Percentiles rank a stretch among this genome's conserved stretches.
Evolutionary conservation across 305 asterid genomes (phyloP).

Genomic region (Plantago rigida): DNA sequence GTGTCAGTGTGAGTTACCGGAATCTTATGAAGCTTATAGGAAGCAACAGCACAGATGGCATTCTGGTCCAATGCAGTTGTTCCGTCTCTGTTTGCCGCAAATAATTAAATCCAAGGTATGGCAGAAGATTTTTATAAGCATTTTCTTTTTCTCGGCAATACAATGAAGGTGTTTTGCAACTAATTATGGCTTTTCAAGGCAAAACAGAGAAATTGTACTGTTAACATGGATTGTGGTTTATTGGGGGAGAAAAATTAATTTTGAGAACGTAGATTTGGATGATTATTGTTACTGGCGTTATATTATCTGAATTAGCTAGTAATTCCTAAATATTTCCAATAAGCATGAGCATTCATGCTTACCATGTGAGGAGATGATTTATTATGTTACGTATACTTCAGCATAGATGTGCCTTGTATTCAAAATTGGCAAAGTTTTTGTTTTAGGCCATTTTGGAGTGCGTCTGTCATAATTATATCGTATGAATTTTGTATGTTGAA

Average conservation of each 20-base stretch:
- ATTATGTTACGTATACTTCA: too few relatives aligned
- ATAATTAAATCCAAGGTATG: slow-evolving; percentile 61
- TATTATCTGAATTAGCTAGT: too few relatives aligned
- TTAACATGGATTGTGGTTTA: too few relatives aligned
- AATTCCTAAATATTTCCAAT: too few relatives aligned
- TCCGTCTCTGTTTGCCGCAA: slow-evolving; percentile 73
- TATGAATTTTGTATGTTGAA: too few relatives aligned
- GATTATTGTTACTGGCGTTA: too few relatives aligned
- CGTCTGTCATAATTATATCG: not conserved
- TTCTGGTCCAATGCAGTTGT: slow-evolving; percentile 91
- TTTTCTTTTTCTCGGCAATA: not conserved
- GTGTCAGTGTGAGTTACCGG: slow-evolving; percentile 90
- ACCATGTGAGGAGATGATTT: too few relatives aligned
- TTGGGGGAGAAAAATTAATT: too few relatives aligned
- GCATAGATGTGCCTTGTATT: too few relatives aligned
- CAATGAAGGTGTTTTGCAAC: not conserved
- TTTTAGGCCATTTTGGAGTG: not conserved
- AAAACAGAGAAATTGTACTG: not conserved
- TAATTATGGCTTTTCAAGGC: not conserved
- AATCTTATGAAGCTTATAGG: slow-evolving; percentile 80
- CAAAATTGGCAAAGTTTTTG: not conserved
- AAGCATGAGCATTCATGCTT: too few relatives aligned
- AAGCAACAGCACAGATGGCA: slow-evolving; percentile 97
- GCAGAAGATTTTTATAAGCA: not conserved
- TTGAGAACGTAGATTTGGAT: too few relatives aligned